Conservation (phyloP, 176 grass and related monocot genomes). For the Pontederia paniculata region DNA sequence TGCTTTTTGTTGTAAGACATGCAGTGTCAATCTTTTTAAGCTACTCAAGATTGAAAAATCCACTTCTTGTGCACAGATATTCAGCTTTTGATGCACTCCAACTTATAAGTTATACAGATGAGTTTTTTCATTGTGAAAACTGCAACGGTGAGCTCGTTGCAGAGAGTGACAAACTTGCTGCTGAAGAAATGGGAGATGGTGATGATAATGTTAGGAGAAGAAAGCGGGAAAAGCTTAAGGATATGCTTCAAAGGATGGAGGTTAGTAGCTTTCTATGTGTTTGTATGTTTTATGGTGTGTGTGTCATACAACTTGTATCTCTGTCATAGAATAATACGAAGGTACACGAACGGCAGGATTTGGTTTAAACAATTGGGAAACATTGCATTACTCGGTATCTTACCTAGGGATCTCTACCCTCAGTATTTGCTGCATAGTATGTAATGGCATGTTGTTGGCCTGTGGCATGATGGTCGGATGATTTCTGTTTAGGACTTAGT, state of each 20-base stretch:
- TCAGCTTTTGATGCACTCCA: conserved; percentile 91
- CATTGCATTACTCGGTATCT: too few species aligned
- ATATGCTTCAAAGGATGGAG: conserved; percentile 85
- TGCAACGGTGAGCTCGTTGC: conserved; percentile 89
- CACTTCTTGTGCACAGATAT: conserved; percentile 35
- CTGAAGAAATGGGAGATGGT: conserved; percentile 97
- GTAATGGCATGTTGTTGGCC: too few species aligned
- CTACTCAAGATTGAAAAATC: background rate
- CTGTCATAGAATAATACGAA: background rate
- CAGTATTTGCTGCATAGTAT: too few species aligned
- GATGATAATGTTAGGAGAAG: conserved; percentile 78
- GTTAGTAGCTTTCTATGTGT: conserved; percentile 15
- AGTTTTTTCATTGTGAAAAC: conserved; percentile 92
- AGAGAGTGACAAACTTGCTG: conserved; percentile 96
- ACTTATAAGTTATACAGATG: conserved; percentile 67
- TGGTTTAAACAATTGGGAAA: background rate
- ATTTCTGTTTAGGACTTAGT: too few species aligned
- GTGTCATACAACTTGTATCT: background rate
- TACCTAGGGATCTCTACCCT: too few species aligned
- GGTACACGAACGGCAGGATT: background rate
- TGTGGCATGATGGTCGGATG: too few species aligned
- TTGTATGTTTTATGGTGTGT: background rate
- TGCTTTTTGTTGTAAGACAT: background rate
- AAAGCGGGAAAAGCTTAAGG: conserved; percentile 77
- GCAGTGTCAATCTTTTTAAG: background rate